Base-by-base conservation (phyloP, 2,329 filamentous ascomycete genomes). In the Microsporum canis region DNA sequence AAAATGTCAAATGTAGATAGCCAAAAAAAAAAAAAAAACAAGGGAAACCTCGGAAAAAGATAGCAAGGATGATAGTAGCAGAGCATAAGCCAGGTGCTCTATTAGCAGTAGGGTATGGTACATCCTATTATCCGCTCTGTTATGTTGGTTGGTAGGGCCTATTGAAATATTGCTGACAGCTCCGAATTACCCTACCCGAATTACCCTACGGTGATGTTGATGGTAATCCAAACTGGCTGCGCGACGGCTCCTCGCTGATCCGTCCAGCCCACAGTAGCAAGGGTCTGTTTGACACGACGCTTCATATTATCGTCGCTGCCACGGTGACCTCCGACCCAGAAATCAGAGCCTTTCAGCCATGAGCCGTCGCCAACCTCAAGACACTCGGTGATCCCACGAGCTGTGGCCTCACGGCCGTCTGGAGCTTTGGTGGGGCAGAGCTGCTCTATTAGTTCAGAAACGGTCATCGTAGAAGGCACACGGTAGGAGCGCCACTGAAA, bases 181-280 rank as follows among this genome's bases (percentile, higher is more conserved):
- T 23, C 17, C 17, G 17, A 23, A 23, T 23, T 23, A 23, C 17
- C 17, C 17, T 23, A 23, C 17, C 17, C n/a, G n/a, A n/a, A n/a
- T n/a, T n/a, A n/a, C n/a, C n/a, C n/a, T 23, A 55, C 12, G 2
- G 31, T 34, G 14, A 55, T 36, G 14, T 8, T 34, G 2, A 55
- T 36, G 51, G 56, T 57, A 34, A 65, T 41, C 69, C 69, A 71
- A 38, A 71, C 62, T 5, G 67, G 68, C 33, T 57, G 58, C 1
- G 45, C 43, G 7, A 29, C 55, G 14, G 41, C 61, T 58, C 62
- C 66, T 34, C 64, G 63, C 10, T 73, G 75, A 17, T 70, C 69
- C 41, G 84, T 80, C 84, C 85, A 88, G 0, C 85, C 85, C 7
- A 85, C 66, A 0, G 84, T 78, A 62, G 72, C 76, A 62, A 88